Evolutionary conservation across 768 basidiomycete genomes (phyloP), one percentile per base, ranked within the genome.

Genomic region (Paxillus ammoniavirescens): DNA sequence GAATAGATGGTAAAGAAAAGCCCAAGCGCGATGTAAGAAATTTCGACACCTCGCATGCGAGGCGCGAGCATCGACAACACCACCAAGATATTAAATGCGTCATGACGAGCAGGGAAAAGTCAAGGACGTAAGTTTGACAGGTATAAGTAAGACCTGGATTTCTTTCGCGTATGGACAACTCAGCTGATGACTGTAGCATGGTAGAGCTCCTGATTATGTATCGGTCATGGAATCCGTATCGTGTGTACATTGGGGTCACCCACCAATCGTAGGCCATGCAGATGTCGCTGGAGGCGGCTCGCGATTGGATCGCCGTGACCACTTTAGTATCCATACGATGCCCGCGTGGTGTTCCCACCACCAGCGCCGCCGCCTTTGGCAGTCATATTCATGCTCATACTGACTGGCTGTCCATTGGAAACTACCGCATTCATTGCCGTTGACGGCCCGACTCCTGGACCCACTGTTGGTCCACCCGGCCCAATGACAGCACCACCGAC

Each of bases 401-500:
- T 75, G 41, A 77, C 69, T 12, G 76, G 73, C 33, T 74, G 72
- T 17, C 71, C 70, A 8, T 63, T 69, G 17, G 63, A 47, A 7
- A 59, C 54, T 9, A 69, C 61, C 5, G 62, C 65, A 13, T 65
- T 65, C 41, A 64, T 63, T 8, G 49, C 57, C 21, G 56, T 59
- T n/a, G 69, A 7, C 17, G 71, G 67, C 50, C 65, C 65, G 36
- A 67, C 60, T 41, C 63, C 69, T 8, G 64, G 65, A 15, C 61
- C 67, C 17, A 68, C 68, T 3, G 68, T 58, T 28, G 69, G 57
- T 5, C 66, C 68, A 5, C 64, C 65, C 21, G 70, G 67, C 10
- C 71, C 84, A 51, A 87, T 80, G 36, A 80, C 84, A 0, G 79
- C 76, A n/a, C 77, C 80, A 4, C 87, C 86, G 1, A 90, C 86